These are phyloP conservation scores for Cryptococcus deneoformans DNA, from an alignment of 1,284 basidiomycete species.

Conservation along the genomic window DNA sequence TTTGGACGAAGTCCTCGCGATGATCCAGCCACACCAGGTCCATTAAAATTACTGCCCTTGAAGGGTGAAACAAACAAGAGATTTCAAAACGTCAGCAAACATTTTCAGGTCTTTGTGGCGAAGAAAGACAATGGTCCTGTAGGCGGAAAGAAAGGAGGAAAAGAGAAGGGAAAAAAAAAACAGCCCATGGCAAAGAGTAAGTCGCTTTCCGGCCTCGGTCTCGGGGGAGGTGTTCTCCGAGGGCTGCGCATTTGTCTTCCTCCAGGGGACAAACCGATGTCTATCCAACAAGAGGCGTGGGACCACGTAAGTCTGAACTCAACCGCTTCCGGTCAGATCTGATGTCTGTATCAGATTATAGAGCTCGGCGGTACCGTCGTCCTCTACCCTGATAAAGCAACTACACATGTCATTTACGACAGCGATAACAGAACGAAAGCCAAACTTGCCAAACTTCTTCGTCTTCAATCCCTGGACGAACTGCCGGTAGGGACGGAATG, in stretches of 20 bases:
- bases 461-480: conserved; percentile 29
- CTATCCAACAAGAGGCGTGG: no score
- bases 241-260: conserved; percentile 38
- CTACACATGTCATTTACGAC: conserved; percentile 44
- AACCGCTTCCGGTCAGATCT: background rate
- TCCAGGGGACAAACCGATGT: no score
- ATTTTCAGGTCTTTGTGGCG: no score
- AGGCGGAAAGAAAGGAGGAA: background rate
- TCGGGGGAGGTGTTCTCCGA: conserved; percentile 22
- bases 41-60: conserved; percentile 1
- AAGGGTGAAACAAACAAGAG: no score
- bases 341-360: conserved; percentile 21
- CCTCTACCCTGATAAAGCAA: conserved; percentile 38
- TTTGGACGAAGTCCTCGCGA: conserved; percentile 17
- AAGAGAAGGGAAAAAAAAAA: conserved; percentile 6
- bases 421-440: conserved; percentile 21
- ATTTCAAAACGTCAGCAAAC: no score
- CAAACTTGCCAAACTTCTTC: conserved; percentile 23
- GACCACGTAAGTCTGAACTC: no score
- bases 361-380: conserved; percentile 33
- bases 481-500: conserved; percentile 36
- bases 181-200: background rate
- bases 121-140: no score
- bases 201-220: conserved; percentile 4
- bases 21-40: conserved; percentile 23